Evolutionary conservation across 2,329 filamentous ascomycete species (phyloP).

Genomic region (Calonectria pseudoreteaudii): DNA sequence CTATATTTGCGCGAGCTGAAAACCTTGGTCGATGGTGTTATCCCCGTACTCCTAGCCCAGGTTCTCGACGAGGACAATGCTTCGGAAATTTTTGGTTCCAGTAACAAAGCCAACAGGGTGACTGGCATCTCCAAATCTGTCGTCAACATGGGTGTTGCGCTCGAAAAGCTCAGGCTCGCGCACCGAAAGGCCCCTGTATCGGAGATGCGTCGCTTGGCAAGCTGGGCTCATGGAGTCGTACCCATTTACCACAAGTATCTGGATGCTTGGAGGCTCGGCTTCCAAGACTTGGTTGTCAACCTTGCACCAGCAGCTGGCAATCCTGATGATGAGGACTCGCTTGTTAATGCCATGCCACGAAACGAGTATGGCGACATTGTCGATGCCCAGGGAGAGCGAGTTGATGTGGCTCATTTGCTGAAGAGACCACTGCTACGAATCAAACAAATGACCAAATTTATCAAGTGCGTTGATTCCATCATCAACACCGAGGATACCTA

Average conservation of each 20-base stretch:
- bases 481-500: slow-evolving; percentile 59
- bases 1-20: slow-evolving; percentile 92
- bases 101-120: slow-evolving; percentile 62
- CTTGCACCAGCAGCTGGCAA: slow-evolving; percentile 75
- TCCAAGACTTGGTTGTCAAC: slow-evolving; percentile 94
- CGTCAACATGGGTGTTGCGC: slow-evolving; percentile 89
- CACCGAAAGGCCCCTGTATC: slow-evolving; percentile 85
- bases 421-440: slow-evolving; percentile 89
- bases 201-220: slow-evolving; percentile 77
- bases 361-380: slow-evolving; percentile 75
- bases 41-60: slow-evolving; percentile 89
- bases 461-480: slow-evolving; percentile 75
- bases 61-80: slow-evolving; percentile 78
- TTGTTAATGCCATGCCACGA: slow-evolving; percentile 68
- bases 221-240: slow-evolving; percentile 84
- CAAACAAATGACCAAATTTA: slow-evolving; percentile 87
- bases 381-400: slow-evolving; percentile 84
- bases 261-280: slow-evolving; percentile 89
- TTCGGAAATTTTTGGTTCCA: slow-evolving; percentile 75
- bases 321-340: slow-evolving; percentile 69
- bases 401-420: slow-evolving; percentile 93
- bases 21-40: slow-evolving; percentile 93
- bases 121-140: slow-evolving; percentile 84
- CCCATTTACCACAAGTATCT: slow-evolving; percentile 89
- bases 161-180: slow-evolving; percentile 84